Evolutionary conservation across 352 stramenopile genomes (phyloP), one percentile per base, ranked within the genome.

Genomic region (Pilasporangium apinafurcum): DNA sequence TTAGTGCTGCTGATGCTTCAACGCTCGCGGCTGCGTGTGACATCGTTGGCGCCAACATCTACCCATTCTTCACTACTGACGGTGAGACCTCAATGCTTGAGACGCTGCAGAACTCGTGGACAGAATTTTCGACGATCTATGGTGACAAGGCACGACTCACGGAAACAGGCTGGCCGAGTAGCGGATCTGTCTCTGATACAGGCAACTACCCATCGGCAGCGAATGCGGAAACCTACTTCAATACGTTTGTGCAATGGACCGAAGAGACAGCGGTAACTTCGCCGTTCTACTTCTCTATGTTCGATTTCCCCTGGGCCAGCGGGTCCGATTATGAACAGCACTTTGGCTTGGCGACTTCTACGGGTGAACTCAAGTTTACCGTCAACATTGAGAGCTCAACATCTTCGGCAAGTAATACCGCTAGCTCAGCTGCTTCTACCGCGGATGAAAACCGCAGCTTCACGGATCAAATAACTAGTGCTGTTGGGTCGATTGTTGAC

Each of bases 51-150:
- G 71, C 81, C 43, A 87, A 87, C 52, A 83, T 87, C 39, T 88
- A 88, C 56, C 69, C 75, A 33, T 88, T 88, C 54, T 86, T 85
- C 58, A 77, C 74, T 9, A 27, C 60, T 2, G 68, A 62, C 22
- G 43, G 25, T 28, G 25, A 53, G 17, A 33, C 13, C 18, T 49
- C 59, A n/a, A 63, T 48, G 41, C 6, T 72, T 17, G 46, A 56
- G 2, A 56, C 61, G 44, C 28, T 75, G 24, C 37, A 68, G 36
- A 38, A 30, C 10, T 58, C 63, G 39, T 69, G 48, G 45, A 28
- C 22, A 10, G 35, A 51, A 17, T 65, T 72, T 18, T 46, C 30
- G 10, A 26, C 8, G 26, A 65, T 63, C 46, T 65, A 55, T 20
- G 32, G 21, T n/a, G 43, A 41, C 18, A 74, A 67, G 41, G 13